These are phyloP conservation scores for Trichosporon faecale DNA, from an alignment of 1,284 basidiomycete genomes.

Conservation along the genomic window DNA sequence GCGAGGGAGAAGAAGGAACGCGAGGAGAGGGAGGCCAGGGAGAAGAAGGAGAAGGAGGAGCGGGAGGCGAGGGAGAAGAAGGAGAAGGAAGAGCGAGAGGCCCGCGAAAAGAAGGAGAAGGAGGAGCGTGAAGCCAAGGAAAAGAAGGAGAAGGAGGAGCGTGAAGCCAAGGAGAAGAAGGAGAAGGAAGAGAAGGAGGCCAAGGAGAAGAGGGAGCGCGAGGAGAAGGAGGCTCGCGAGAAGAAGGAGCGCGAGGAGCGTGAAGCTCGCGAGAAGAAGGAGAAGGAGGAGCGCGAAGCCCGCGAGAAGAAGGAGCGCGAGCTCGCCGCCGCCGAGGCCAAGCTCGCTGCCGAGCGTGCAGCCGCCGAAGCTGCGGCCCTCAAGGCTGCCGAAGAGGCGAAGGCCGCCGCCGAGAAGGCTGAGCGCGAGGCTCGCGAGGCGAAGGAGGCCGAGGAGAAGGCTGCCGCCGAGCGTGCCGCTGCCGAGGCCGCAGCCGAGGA, in stretches of 20 bases:
- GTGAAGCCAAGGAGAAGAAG: not conserved
- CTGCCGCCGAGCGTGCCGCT: not conserved
- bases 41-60: constrained; percentile 7
- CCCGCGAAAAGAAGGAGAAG: not conserved
- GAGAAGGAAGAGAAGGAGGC: not conserved
- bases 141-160: constrained; percentile 4
- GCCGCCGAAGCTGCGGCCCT: not conserved
- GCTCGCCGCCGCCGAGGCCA: not conserved
- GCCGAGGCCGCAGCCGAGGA: not conserved
- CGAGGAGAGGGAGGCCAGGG: not conserved
- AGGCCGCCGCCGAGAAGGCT: constrained; percentile 1
- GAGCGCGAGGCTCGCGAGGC: not conserved
- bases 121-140: not conserved
- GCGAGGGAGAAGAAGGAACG: not conserved
- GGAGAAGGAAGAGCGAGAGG: not conserved
- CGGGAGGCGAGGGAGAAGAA: not conserved
- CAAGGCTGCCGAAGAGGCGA: not conserved
- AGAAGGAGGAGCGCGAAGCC: not conserved
- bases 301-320: constrained; percentile 1
- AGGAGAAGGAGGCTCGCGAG: not conserved
- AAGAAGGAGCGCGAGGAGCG: constrained; percentile 7
- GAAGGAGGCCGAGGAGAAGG: constrained; percentile 3
- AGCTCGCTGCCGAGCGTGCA: not conserved
- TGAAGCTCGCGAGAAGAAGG: not conserved
- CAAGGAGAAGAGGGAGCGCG: not conserved